Evolutionary conservation across 352 stramenopile genomes (phyloP), one percentile per base, ranked within the genome.

Genomic region (Phytophthora macrochlamydospora): DNA sequence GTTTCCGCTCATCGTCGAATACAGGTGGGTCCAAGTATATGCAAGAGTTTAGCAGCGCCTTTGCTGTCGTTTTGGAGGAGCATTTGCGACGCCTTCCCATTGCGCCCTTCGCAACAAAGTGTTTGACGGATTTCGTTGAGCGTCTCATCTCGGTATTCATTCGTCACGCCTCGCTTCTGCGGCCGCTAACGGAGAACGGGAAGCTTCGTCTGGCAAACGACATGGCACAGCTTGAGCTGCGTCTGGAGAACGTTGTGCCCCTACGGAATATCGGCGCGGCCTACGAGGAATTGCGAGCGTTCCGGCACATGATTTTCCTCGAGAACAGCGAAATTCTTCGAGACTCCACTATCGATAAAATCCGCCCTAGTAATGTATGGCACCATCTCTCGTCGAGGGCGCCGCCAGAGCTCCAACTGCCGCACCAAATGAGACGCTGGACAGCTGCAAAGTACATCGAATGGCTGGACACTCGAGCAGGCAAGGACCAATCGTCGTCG

Each of bases 301-400:
- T 94, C 55, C 83, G 85, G 7, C 85, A 96, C 64, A 85, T 94
- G 74, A 87, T 94, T 30, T 94, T 96, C 48, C 62, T 96, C 1
- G 81, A 92, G 4, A 92, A 67, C 32, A 72, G 38, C 53, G 78
- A 69, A 13, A 78, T 94, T 52, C 60, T 91, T 12, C 78, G 87
- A 1, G 88, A 96, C 60, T 70, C 62, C 12, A 90, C 76, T 35
- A 75, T 96, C 33, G 88, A 96, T 65, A 93, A 92, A 63, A 78
- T 96, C 48, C 85, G 87, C 0, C 88, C 88, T 2, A 92, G 85
- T 55, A 96, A 94, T 14, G 84, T 96, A 50, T 96, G 88, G 86
- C 88, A 96, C 50, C 85, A 96, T 48, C 58, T 96, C 54, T 90
- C 91, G 31, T 75, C 82, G 40, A 82, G 87, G 2, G 86, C 75